These are phyloP conservation scores for Citrus sp. DNA, from an alignment of 345 rosid species.

Conservation along the genomic window DNA sequence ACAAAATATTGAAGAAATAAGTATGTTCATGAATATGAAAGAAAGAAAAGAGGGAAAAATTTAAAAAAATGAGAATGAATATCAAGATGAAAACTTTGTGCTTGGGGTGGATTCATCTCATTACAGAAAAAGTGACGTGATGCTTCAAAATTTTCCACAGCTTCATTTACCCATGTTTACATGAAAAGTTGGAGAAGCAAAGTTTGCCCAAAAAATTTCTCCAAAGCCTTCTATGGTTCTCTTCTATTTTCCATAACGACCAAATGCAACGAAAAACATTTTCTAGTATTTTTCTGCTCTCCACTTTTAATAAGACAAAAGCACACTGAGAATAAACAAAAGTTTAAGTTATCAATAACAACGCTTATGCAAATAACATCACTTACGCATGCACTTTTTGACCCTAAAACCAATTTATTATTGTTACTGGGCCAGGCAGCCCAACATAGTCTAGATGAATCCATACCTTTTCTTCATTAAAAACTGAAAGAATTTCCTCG, in stretches of 20 bases:
- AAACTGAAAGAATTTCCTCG: constrained; percentile 38
- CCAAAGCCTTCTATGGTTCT: neutral
- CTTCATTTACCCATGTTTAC: neutral
- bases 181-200: neutral
- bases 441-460: neutral
- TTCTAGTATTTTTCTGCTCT: neutral
- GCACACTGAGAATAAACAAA: neutral
- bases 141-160: neutral
- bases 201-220: neutral
- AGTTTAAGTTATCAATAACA: neutral
- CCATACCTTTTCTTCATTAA: constrained; percentile 62
- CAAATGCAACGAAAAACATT: neutral
- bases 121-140: neutral
- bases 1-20: neutral
- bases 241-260: neutral
- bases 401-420: neutral
- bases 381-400: neutral
- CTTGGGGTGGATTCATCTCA: neutral
- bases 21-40: neutral
- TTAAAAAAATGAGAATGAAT: neutral
- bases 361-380: neutral
- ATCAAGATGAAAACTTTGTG: neutral
- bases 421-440: neutral
- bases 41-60: neutral
- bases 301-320: neutral